Conservation (phyloP, 1,284 basidiomycete genomes). For the Grifola frondosa region DNA sequence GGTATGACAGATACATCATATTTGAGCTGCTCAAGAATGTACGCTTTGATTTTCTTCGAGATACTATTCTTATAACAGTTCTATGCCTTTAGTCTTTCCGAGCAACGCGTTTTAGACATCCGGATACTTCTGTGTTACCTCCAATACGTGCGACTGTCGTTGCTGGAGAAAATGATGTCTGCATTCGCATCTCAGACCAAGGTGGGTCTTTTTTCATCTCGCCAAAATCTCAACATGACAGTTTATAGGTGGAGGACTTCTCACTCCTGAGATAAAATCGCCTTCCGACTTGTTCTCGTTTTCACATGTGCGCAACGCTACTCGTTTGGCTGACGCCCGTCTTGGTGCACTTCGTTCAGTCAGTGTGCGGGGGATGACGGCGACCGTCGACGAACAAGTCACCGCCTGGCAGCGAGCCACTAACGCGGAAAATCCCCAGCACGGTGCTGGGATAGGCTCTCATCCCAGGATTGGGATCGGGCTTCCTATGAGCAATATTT, state of each 20-base stretch:
- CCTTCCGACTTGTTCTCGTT: conserved; percentile 81
- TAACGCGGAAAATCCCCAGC: conserved; percentile 39
- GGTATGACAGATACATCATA: conserved; percentile 69
- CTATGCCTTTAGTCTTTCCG: conserved; percentile 56
- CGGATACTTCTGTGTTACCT: conserved; percentile 42
- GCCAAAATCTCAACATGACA: conserved; percentile 2
- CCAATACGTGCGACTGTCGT: conserved; percentile 73
- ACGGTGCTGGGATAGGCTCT: conserved; percentile 46
- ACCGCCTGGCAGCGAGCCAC: conserved; percentile 42
- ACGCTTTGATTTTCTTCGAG: neutral
- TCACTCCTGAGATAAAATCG: conserved; percentile 49
- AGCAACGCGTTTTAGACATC: conserved; percentile 56
- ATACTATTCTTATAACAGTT: neutral
- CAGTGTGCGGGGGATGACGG: conserved; percentile 64
- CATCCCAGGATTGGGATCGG: conserved; percentile 76
- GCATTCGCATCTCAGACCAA: conserved; percentile 84
- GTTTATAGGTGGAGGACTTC: conserved; percentile 65
- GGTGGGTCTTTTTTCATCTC: conserved; percentile 40
- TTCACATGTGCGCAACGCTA: conserved; percentile 75
- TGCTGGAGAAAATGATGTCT: conserved; percentile 67
- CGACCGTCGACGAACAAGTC: conserved; percentile 77
- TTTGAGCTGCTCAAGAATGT: conserved; percentile 90
- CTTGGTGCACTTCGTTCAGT: conserved; percentile 69
- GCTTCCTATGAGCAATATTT: conserved; percentile 84
- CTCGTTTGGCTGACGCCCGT: conserved; percentile 64